Conservation (phyloP, 2,329 filamentous ascomycete species). For the Ophiosphaerella korrae region DNA sequence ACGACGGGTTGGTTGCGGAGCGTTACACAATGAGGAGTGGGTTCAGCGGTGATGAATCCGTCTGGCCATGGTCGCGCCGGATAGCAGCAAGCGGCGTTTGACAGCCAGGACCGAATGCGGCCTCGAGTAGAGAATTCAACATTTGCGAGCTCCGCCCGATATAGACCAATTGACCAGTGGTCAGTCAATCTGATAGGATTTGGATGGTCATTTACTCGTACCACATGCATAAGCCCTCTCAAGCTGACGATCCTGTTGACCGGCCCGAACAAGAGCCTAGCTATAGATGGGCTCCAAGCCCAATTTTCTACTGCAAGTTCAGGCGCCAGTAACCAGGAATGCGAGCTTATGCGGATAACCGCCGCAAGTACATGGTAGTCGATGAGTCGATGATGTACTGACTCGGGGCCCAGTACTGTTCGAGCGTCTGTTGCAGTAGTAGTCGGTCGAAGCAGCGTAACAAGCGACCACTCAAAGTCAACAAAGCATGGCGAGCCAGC, state of each 20-base stretch:
- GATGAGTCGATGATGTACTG: conserved; percentile 22
- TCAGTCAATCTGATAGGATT: conserved; percentile 15
- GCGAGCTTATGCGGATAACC: conserved; percentile 28
- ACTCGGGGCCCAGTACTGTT: conserved; percentile 39
- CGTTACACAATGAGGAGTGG: conserved; percentile 33
- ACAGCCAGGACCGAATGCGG: conserved; percentile 10
- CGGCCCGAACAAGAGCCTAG: conserved; percentile 24
- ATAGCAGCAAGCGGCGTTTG: conserved; percentile 13
- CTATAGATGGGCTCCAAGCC: conserved; percentile 15
- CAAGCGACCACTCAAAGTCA: conserved; percentile 21
- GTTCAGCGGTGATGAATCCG: conserved; percentile 25
- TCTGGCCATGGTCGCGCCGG: conserved; percentile 15
- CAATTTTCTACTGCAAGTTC: conserved; percentile 7
- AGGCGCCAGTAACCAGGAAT: conserved; percentile 34
- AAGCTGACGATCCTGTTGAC: conserved; percentile 29
- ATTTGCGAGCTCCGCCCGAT: conserved; percentile 17
- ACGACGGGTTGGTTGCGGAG: conserved; percentile 29
- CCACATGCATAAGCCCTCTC: conserved; percentile 17
- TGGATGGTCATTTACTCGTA: conserved; percentile 15
- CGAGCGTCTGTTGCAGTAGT: conserved; percentile 37
- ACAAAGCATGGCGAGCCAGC: conserved; percentile 26
- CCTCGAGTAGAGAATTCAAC: conserved; percentile 9
- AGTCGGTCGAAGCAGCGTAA: conserved; percentile 33
- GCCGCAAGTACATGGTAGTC: conserved; percentile 29
- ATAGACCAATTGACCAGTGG: no score